Evolutionary conservation across 164 flowering plant species (phyloP).

Genomic region (Cinnamomum chago): DNA sequence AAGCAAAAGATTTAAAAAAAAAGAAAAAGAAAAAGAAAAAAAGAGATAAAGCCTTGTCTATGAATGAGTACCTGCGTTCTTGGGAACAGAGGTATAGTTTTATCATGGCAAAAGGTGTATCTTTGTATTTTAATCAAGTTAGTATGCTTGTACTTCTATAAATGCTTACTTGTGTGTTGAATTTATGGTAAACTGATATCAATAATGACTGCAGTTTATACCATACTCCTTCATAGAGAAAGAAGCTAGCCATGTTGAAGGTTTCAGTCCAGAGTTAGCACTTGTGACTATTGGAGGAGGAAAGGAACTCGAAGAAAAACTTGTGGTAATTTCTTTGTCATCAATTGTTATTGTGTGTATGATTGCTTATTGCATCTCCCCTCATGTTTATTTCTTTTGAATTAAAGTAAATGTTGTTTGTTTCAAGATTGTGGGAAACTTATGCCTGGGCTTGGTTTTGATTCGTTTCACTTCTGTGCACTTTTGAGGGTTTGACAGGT

Average conservation of each 20-base stretch:
- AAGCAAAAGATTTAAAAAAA: too few species aligned
- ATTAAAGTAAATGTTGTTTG: not conserved
- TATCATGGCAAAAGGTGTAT: not conserved
- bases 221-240: slow-evolving; percentile 97
- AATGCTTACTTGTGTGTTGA: not conserved
- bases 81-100: not conserved
- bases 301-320: slow-evolving; percentile 96
- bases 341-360: not conserved
- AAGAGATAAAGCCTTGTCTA: not conserved
- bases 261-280: slow-evolving; percentile 96
- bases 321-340: slow-evolving; percentile 63
- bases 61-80: not conserved
- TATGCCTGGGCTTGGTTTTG: slow-evolving; percentile 55
- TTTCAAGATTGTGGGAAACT: not conserved
- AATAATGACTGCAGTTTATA: slow-evolving; percentile 63
- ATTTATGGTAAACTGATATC: slow-evolving; percentile 1
- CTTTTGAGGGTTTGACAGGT: slow-evolving; percentile 92
- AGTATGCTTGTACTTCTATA: not conserved
- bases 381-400: not conserved
- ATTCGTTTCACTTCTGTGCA: slow-evolving; percentile 35
- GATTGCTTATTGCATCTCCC: not conserved
- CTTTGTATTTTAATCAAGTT: too few species aligned
- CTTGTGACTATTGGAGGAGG: slow-evolving; percentile 98
- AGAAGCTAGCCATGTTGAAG: slow-evolving; percentile 99
- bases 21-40: too few species aligned